A percentile compares a stretch with the other conserved stretches of the same genome.
phyloP scores from a whole-genome alignment of 2,329 filamentous ascomycete genomes.

The Metarhizium robertsii region DNA sequence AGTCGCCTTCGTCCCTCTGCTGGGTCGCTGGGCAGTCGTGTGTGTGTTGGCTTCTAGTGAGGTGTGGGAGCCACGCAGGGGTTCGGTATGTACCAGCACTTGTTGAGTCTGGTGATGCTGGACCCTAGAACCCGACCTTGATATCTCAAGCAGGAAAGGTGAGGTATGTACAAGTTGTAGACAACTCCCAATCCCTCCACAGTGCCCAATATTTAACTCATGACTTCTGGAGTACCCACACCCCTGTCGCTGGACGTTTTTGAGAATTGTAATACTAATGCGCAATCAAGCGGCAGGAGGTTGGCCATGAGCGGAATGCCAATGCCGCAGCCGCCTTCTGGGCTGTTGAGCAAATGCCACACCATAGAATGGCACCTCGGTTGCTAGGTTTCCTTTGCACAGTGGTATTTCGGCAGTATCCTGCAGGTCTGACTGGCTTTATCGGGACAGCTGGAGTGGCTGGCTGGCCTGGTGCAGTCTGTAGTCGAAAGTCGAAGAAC shows the following conservation, averaged over 20 bases:
- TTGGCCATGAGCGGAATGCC: not conserved
- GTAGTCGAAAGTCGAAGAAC: not conserved
- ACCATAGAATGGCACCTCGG: not conserved
- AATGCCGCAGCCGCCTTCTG: not conserved
- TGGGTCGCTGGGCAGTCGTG: not conserved
- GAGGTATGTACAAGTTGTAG: not conserved
- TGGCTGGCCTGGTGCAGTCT: not conserved
- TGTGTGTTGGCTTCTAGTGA: not conserved
- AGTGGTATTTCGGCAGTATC: too few species aligned
- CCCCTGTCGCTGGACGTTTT: not conserved
- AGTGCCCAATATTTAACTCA: not conserved
- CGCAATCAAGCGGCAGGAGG: not conserved
- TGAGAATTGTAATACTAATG: not conserved
- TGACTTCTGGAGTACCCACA: not conserved
- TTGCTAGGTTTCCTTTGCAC: too few species aligned
- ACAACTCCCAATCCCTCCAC: not conserved
- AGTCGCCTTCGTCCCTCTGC: not conserved
- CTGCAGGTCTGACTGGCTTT: not conserved
- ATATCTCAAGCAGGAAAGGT: not conserved
- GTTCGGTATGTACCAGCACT: not conserved
- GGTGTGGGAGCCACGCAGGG: not conserved
- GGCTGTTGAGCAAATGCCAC: not conserved
- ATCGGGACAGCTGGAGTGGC: not conserved
- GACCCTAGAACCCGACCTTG: not conserved
- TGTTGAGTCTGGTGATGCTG: not conserved